These are phyloP conservation scores for Zymoseptoria brevis DNA, from an alignment of 2,329 filamentous ascomycete species.

Conservation along the genomic window DNA sequence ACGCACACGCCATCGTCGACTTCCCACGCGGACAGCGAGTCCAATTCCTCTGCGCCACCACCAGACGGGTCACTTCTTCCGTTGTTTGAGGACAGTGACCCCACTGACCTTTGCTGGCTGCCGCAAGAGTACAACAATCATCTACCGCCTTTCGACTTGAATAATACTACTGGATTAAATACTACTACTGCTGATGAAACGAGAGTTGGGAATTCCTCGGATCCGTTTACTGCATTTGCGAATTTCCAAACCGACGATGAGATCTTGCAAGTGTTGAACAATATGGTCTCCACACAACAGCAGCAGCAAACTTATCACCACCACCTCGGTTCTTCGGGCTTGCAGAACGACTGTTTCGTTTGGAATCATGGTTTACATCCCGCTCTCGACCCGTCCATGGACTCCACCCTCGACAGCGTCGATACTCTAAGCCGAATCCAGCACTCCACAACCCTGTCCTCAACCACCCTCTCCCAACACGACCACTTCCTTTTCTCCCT, in stretches of 20 bases:
- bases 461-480: background rate
- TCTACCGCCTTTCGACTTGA: slow-evolving; percentile 7
- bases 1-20: background rate
- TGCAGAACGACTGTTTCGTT: background rate
- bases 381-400: background rate
- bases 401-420: background rate
- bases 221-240: background rate
- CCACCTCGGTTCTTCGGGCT: background rate
- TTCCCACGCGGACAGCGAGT: background rate
- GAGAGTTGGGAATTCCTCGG: background rate
- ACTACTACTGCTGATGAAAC: background rate
- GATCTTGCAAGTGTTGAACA: background rate
- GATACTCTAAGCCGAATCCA: background rate
- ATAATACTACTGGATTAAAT: background rate
- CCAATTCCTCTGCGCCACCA: background rate
- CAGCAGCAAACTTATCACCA: background rate
- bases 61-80: background rate
- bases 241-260: background rate
- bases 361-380: background rate
- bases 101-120: background rate
- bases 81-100: slow-evolving; percentile 1
- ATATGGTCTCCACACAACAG: background rate
- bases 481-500: background rate
- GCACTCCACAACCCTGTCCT: background rate
- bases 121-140: slow-evolving; percentile 1